Evolutionary conservation across 495 filamentous ascomycete species (phyloP).

Genomic region (Penicillium steckii): DNA sequence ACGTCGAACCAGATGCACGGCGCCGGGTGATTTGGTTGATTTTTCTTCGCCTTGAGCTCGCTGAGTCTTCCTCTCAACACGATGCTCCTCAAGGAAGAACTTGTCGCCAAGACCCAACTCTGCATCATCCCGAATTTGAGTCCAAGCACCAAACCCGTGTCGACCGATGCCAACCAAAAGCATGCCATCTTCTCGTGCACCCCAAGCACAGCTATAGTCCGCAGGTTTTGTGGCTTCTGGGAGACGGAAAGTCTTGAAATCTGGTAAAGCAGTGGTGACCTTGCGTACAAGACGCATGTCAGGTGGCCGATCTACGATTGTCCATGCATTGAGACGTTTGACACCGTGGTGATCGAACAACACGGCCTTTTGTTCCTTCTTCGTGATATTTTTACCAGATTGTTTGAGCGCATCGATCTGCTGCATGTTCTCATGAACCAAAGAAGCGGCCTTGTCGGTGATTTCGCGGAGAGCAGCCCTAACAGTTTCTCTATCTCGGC

Average conservation of each 20-base stretch:
- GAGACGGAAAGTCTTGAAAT: constrained; percentile 77
- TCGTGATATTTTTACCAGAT: constrained; percentile 73
- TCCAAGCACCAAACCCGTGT: constrained; percentile 94
- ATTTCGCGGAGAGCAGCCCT: constrained; percentile 70
- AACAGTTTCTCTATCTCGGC: constrained; percentile 75
- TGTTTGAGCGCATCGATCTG: constrained; percentile 61
- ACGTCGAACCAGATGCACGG: constrained; percentile 92
- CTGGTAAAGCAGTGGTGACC: constrained; percentile 59
- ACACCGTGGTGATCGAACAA: constrained; percentile 90
- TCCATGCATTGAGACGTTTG: constrained; percentile 92
- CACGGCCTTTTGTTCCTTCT: constrained; percentile 96
- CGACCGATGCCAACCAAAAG: constrained; percentile 87
- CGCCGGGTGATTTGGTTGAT: constrained; percentile 85
- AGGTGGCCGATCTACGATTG: constrained; percentile 80
- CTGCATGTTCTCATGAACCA: constrained; percentile 67
- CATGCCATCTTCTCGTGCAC: constrained; percentile 93
- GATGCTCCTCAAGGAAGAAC: constrained; percentile 95
- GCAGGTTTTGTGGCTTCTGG: constrained; percentile 88
- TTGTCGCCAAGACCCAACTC: constrained; percentile 87
- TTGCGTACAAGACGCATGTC: constrained; percentile 84
- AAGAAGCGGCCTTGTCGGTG: constrained; percentile 62
- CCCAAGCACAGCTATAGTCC: constrained; percentile 85
- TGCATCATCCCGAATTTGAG: constrained; percentile 84
- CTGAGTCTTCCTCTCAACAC: constrained; percentile 95
- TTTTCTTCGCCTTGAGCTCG: constrained; percentile 72